phyloP scores from a whole-genome alignment of 1,139 yeast genomes.

The Arxiozyma heterogenica region DNA sequence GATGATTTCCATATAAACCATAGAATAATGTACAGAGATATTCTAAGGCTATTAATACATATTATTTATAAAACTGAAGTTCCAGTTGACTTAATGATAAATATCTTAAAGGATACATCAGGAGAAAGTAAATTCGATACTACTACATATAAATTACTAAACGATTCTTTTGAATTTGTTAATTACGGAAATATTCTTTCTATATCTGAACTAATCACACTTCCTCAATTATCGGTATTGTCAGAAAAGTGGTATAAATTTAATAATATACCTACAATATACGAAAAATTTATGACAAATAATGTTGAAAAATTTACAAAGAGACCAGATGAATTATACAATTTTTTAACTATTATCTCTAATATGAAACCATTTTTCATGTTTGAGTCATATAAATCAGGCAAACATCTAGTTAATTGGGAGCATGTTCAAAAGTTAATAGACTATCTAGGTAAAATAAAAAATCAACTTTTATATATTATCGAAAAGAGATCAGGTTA shows the following conservation, averaged over 20 bases:
- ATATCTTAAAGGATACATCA: not conserved
- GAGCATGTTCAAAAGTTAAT: not conserved
- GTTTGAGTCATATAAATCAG: not conserved
- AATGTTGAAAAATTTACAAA: not conserved
- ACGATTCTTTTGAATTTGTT: not conserved
- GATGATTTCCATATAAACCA: not conserved
- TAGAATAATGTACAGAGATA: not conserved
- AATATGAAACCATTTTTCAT: not conserved
- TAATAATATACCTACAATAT: conserved; percentile 1
- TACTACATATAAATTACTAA: not conserved
- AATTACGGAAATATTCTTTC: not conserved
- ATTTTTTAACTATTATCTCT: not conserved
- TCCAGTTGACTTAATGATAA: not conserved
- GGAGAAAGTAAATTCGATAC: not conserved
- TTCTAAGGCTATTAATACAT: not conserved
- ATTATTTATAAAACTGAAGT: not conserved
- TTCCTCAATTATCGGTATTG: conserved; percentile 4
- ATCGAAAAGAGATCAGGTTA: not conserved
- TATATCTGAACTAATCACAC: not conserved
- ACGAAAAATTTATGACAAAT: not conserved
- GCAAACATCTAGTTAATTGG: not conserved
- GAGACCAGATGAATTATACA: not conserved
- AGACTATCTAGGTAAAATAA: not conserved
- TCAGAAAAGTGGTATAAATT: conserved; percentile 14
- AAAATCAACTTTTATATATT: not conserved